A percentile compares a stretch with the other conserved stretches of the same genome.
Evolutionary conservation across 768 basidiomycete genomes (phyloP).

Genomic region (Tulasnella sp.): DNA sequence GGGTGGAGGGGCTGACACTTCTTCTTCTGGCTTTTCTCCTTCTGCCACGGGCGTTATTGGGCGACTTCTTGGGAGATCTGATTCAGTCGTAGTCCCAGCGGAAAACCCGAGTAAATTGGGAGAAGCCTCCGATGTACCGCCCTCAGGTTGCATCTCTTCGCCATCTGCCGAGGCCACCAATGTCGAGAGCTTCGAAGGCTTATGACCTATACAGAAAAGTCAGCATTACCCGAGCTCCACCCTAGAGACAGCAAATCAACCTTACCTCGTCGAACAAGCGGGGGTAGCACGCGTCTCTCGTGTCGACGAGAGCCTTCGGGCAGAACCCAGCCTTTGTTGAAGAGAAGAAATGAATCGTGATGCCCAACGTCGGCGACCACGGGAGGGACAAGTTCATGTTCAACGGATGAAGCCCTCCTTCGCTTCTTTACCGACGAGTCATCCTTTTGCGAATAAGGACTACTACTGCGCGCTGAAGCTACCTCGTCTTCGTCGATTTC

Average conservation of each 20-base stretch:
- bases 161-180: background rate
- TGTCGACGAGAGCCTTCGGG: slow-evolving; percentile 64
- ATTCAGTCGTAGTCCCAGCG: background rate
- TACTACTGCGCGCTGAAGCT: background rate
- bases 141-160: background rate
- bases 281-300: slow-evolving; percentile 36
- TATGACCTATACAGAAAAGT: background rate
- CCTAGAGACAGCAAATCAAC: slow-evolving; percentile 28
- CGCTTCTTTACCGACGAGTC: slow-evolving; percentile 4
- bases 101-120: background rate
- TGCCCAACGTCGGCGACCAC: slow-evolving; percentile 66
- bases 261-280: slow-evolving; percentile 43
- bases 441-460: background rate
- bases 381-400: slow-evolving; percentile 33
- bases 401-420: slow-evolving; percentile 4
- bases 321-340: slow-evolving; percentile 83
- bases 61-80: background rate
- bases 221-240: slow-evolving; percentile 23
- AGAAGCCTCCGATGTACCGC: background rate
- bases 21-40: background rate
- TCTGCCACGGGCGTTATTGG: background rate
- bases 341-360: slow-evolving; percentile 66
- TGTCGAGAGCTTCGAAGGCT: slow-evolving; percentile 20
- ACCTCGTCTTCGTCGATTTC: background rate
- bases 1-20: background rate